Base-by-base conservation (phyloP, 2,329 filamentous ascomycete genomes). In the Macroventuria anomochaeta region DNA sequence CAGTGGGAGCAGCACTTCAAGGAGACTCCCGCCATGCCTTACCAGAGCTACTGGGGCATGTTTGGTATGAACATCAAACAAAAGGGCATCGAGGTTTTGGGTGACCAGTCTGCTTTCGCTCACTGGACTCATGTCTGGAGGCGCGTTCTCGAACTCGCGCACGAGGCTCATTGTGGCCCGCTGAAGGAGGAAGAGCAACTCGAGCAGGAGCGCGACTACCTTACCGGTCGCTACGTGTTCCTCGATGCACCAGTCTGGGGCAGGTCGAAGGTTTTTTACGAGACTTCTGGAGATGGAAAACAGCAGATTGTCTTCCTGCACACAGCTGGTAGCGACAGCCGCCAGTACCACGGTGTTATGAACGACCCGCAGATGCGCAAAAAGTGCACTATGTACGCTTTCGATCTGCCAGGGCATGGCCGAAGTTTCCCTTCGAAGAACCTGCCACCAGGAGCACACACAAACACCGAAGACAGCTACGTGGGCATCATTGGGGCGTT, bases 281-380 rank as follows among this genome's bases (percentile, higher is more conserved):
- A 82, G 56, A 73, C 69, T 20, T 71, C 77, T 5, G 80, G 80
- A 6, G 74, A 73, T 2, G 80, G 80, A 1, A 72, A 76, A 17
- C 77, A 81, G 49, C 72, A 75, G 21, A 80, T 82, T 39, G 66
- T 74, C 20, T 79, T 80, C 57, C 62, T 77, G 5, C 78, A 80
- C 54, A 79, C 77, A 0, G 77, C 77, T 12, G 79, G 79, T 2
- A 77, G 75, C 41, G 80, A 82, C 55, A 71, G 73, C 23, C 65
- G 80, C 23, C 79, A 82, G 60, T 82, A 81, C 46, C 80, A 82
- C 46, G 79, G 80, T 17, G 79, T 82, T 2, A 77, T 83, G 78
- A 82, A 81, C 49, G 74, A 81, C 49, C 51, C 68, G 23, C 67
- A 71, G 11, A 80, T 80, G 77, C 70, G 75, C 17, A 75, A 79